Percentiles rank a stretch among this genome's conserved stretches.
These are phyloP conservation scores for Oenanthe sinensis DNA, from an alignment of 129 eudicot species.

Conservation along the genomic window DNA sequence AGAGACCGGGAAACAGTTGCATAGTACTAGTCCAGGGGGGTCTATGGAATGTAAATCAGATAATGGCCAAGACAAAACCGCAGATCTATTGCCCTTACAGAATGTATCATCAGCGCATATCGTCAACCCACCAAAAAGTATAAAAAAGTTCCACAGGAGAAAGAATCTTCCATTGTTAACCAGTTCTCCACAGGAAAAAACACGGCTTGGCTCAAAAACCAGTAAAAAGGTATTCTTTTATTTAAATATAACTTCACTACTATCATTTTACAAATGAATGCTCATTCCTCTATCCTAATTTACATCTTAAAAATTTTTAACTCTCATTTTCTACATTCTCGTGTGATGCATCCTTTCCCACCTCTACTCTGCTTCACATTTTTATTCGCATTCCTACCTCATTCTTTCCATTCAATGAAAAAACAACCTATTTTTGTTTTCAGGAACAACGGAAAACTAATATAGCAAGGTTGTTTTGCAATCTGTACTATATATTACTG, in stretches of 20 bases:
- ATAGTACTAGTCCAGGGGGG: constrained; percentile 20
- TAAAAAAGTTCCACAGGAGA: constrained; percentile 24
- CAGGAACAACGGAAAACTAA: background rate
- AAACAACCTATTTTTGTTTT: background rate
- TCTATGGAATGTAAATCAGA: constrained; percentile 33
- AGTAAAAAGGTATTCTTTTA: constrained; percentile 39
- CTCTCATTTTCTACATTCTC: background rate
- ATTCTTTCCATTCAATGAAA: background rate
- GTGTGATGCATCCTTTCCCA: background rate
- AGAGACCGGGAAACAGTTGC: constrained; percentile 22
- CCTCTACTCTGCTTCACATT: background rate
- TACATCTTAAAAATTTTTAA: no score
- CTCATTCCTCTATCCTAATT: background rate
- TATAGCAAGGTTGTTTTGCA: background rate
- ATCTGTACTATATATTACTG: background rate
- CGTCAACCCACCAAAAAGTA: constrained; percentile 1
- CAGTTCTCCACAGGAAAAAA: constrained; percentile 19
- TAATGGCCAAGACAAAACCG: constrained; percentile 16
- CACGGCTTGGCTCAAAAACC: constrained; percentile 20
- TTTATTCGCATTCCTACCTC: background rate
- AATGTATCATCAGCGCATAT: constrained; percentile 17
- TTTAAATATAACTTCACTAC: background rate
- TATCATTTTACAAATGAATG: background rate
- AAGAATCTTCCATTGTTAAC: constrained; percentile 18
- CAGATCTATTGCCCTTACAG: constrained; percentile 23